Conservation (phyloP, 2,329 filamentous ascomycete genomes). For the Scopulariopsis brevicaulis region DNA sequence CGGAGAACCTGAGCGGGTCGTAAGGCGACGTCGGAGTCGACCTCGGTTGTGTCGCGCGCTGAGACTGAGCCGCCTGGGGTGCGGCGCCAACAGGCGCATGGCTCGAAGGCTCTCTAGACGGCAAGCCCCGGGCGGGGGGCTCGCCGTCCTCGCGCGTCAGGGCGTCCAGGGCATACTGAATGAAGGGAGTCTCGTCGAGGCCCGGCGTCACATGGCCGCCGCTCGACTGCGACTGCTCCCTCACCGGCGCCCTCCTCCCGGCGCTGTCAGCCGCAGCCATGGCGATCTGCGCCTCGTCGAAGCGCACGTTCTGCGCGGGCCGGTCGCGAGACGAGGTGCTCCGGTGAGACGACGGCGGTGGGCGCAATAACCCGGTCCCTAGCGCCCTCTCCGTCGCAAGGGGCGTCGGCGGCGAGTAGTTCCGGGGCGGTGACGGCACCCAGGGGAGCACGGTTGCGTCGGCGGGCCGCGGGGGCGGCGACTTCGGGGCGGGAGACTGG, state of each 20-base stretch:
- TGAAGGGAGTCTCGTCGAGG: conserved; percentile 75
- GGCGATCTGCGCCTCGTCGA: conserved; percentile 26
- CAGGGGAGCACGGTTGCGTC: not conserved
- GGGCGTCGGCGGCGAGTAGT: not conserved
- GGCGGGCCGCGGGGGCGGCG: not conserved
- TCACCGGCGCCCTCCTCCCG: conserved; percentile 8
- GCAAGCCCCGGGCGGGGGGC: conserved; percentile 1
- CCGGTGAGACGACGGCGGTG: not conserved
- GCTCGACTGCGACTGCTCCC: conserved; percentile 9
- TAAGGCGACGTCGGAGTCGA: not conserved
- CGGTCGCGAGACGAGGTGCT: not conserved
- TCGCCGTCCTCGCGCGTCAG: conserved; percentile 62
- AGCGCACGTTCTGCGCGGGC: conserved; percentile 14
- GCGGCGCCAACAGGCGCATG: not conserved
- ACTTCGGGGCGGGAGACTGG: not conserved
- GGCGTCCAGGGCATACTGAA: conserved; percentile 82
- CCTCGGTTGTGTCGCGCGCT: not conserved
- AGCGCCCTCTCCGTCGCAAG: not conserved
- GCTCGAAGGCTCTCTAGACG: conserved; percentile 23
- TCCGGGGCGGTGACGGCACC: conserved; percentile 2
- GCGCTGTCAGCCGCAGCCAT: conserved; percentile 23
- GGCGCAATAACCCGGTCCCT: not conserved
- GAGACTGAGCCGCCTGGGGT: not conserved
- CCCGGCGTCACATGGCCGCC: conserved; percentile 55
- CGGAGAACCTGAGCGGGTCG: not conserved